phyloP scores from a whole-genome alignment of 257 asterid species.

The Fraxinus excelsior region DNA sequence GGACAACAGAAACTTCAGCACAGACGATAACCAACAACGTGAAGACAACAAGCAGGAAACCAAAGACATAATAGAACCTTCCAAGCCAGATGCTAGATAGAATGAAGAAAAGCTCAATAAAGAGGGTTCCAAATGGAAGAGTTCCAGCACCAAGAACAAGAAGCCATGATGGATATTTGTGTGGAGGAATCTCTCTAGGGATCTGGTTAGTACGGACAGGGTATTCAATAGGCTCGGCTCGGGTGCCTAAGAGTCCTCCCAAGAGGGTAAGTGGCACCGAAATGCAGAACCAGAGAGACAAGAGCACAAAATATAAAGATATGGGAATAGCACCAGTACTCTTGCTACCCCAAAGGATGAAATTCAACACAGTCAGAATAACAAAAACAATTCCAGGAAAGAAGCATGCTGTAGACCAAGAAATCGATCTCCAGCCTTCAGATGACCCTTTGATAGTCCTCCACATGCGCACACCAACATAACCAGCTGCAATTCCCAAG shows the following conservation, averaged over 20 bases:
- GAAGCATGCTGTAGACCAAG: conserved; percentile 50
- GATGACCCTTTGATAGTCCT: conserved; percentile 41
- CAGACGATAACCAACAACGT: conserved; percentile 44
- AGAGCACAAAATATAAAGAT: conserved; percentile 40
- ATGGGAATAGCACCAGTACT: conserved; percentile 56
- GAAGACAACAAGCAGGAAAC: conserved; percentile 47
- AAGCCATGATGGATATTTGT: conserved; percentile 49
- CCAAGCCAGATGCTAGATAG: conserved; percentile 60
- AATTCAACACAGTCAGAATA: conserved; percentile 44
- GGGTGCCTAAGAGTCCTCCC: conserved; percentile 48
- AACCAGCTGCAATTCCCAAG: conserved; percentile 51
- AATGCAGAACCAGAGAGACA: conserved; percentile 53
- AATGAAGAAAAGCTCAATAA: conserved; percentile 55
- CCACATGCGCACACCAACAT: conserved; percentile 45
- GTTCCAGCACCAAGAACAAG: conserved; percentile 61
- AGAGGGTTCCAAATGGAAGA: conserved; percentile 58
- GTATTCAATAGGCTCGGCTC: conserved; percentile 42
- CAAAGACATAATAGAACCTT: conserved; percentile 48
- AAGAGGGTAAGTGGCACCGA: conserved; percentile 53
- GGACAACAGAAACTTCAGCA: conserved; percentile 53
- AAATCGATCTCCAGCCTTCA: conserved; percentile 51
- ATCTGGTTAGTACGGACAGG: conserved; percentile 57
- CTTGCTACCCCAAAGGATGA: conserved; percentile 51
- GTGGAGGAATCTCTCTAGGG: conserved; percentile 54
- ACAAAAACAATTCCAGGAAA: conserved; percentile 54